Conservation (phyloP, 2,329 filamentous ascomycete genomes). For the Ceratocystis harringtonii region DNA sequence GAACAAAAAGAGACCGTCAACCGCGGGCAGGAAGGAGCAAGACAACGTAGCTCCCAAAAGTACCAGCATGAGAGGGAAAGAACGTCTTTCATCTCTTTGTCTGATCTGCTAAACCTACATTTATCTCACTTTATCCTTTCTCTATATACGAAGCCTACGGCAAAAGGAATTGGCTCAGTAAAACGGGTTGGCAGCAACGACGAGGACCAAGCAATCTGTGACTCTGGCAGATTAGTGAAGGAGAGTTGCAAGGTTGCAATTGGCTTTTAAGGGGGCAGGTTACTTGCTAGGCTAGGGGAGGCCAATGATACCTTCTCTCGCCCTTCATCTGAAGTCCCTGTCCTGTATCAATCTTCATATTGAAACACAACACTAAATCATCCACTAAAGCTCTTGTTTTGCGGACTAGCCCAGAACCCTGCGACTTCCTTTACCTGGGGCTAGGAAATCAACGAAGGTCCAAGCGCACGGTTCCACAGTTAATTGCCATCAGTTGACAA, state of each 20-base stretch:
- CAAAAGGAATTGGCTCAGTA: too few relatives aligned
- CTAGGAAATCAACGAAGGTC: constrained; percentile 7
- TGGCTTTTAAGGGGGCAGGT: constrained; percentile 5
- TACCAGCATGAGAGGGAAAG: too few relatives aligned
- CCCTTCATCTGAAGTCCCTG: constrained; percentile 6
- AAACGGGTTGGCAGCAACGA: neutral
- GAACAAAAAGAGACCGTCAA: neutral
- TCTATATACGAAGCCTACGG: too few relatives aligned
- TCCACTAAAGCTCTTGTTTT: neutral
- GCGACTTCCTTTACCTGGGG: neutral
- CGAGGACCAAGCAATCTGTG: neutral
- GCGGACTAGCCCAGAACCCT: neutral
- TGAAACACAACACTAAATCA: constrained; percentile 6
- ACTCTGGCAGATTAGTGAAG: neutral
- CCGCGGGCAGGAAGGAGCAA: neutral
- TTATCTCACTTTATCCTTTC: too few relatives aligned
- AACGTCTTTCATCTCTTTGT: too few relatives aligned
- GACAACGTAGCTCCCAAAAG: too few relatives aligned
- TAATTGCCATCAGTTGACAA: constrained; percentile 1
- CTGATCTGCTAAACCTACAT: too few relatives aligned
- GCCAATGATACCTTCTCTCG: neutral
- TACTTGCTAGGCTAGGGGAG: neutral
- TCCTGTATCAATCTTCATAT: neutral
- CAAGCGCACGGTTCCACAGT: constrained; percentile 9
- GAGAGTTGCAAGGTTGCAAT: constrained; percentile 3